These are phyloP conservation scores for Boletus eberwhitei DNA, from an alignment of 768 basidiomycete genomes.

Conservation along the genomic window DNA sequence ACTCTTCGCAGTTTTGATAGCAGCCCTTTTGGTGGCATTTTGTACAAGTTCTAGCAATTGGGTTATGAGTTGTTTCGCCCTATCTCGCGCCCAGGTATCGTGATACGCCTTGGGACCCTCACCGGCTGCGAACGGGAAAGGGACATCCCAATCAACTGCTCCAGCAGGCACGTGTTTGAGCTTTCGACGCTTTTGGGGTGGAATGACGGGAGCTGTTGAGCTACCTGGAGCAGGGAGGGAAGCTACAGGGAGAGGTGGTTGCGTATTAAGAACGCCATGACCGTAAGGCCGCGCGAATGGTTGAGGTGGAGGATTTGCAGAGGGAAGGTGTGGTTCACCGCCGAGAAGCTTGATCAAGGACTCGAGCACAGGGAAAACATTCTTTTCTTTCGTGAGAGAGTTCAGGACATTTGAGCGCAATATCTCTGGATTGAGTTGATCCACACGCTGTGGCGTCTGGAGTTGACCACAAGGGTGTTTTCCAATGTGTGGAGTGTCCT, in stretches of 20 bases:
- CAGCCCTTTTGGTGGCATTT: constrained; percentile 57
- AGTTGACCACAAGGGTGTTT: neutral
- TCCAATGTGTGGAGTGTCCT: constrained; percentile 28
- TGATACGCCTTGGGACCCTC: constrained; percentile 70
- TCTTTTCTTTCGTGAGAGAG: constrained; percentile 58
- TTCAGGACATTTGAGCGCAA: constrained; percentile 58
- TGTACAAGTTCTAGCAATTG: constrained; percentile 63
- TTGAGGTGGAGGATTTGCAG: constrained; percentile 3
- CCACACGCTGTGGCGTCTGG: constrained; percentile 15
- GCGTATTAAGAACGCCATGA: constrained; percentile 3
- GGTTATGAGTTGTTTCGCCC: constrained; percentile 57
- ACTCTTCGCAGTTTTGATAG: constrained; percentile 40
- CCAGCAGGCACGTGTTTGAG: constrained; percentile 72
- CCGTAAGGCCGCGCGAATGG: constrained; percentile 22
- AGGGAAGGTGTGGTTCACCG: constrained; percentile 31
- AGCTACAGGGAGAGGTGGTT: neutral
- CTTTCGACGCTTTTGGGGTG: constrained; percentile 56
- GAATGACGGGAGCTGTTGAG: neutral
- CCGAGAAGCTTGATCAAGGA: constrained; percentile 55
- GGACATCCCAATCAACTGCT: constrained; percentile 79
- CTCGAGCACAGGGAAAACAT: constrained; percentile 63
- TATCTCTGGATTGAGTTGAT: constrained; percentile 37
- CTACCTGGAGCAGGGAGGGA: neutral
- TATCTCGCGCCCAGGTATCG: constrained; percentile 60
- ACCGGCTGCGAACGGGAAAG: constrained; percentile 69